Evolutionary conservation across 2,329 filamentous ascomycete species (phyloP).

Genomic region (Volutella citrinella): DNA sequence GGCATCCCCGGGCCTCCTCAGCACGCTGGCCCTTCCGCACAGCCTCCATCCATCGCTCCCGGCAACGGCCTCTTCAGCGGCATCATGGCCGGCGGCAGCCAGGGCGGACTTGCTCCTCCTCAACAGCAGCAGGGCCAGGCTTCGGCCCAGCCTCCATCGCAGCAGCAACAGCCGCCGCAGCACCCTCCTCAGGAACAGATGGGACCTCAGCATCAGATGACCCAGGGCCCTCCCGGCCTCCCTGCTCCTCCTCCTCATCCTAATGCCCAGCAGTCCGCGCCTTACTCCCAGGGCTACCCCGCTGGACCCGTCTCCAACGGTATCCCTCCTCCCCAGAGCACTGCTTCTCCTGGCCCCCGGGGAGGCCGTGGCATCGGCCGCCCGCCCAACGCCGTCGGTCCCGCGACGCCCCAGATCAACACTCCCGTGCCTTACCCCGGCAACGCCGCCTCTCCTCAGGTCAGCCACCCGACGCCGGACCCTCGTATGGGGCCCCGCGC

Average conservation of each 20-base stretch:
- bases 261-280: slow-evolving; percentile 65
- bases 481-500: slow-evolving; percentile 50
- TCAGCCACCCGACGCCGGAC: slow-evolving; percentile 78
- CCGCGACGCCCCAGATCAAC: slow-evolving; percentile 89
- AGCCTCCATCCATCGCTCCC: slow-evolving; percentile 84
- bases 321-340: slow-evolving; percentile 82
- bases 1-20: slow-evolving; percentile 67
- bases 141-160: slow-evolving; percentile 51
- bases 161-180: slow-evolving; percentile 41
- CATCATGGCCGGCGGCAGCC: slow-evolving; percentile 88
- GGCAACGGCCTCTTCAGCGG: slow-evolving; percentile 92
- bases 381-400: slow-evolving; percentile 60
- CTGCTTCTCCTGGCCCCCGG: slow-evolving; percentile 83
- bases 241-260: slow-evolving; percentile 57
- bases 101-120: slow-evolving; percentile 81
- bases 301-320: slow-evolving; percentile 60
- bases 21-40: slow-evolving; percentile 76
- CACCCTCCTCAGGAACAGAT: slow-evolving; percentile 63
- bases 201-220: slow-evolving; percentile 53
- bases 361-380: slow-evolving; percentile 69
- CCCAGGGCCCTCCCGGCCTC: slow-evolving; percentile 70
- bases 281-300: slow-evolving; percentile 69
- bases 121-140: slow-evolving; percentile 67
- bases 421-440: slow-evolving; percentile 84
- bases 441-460: slow-evolving; percentile 78